Evolutionary conservation across 2,329 filamentous ascomycete genomes (phyloP).

Genomic region (Paracoccidioides lutzii): DNA sequence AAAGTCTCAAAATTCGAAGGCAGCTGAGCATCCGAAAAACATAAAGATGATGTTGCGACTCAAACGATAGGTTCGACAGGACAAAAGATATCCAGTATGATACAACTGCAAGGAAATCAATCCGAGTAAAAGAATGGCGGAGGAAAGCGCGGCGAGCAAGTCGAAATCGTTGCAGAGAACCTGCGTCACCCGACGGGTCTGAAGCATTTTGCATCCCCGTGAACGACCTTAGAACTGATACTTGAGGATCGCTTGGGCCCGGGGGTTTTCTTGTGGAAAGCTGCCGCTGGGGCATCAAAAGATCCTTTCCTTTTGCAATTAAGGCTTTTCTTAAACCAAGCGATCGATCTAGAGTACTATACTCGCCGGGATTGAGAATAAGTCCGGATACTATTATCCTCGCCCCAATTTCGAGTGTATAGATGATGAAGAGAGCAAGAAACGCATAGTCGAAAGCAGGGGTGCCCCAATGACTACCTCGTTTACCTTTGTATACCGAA

Average conservation of each 20-base stretch:
- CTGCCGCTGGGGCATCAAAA: slow-evolving; percentile 72
- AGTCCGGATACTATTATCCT: slow-evolving; percentile 89
- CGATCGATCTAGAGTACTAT: slow-evolving; percentile 75
- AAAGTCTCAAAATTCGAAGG: slow-evolving; percentile 77
- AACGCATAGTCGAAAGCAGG: slow-evolving; percentile 62
- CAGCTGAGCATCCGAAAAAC: slow-evolving; percentile 96
- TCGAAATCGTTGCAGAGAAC: slow-evolving; percentile 70
- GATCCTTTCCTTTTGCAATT: slow-evolving; percentile 58
- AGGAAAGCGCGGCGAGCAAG: slow-evolving; percentile 85
- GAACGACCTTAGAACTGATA: slow-evolving; percentile 60
- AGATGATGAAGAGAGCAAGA: slow-evolving; percentile 71
- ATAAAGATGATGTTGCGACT: slow-evolving; percentile 60
- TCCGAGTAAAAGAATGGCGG: slow-evolving; percentile 85
- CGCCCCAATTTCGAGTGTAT: slow-evolving; percentile 71
- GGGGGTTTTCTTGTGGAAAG: slow-evolving; percentile 44
- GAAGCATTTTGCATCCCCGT: slow-evolving; percentile 56
- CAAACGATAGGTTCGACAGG: slow-evolving; percentile 56
- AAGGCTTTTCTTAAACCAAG: slow-evolving; percentile 62
- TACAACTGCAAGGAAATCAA: slow-evolving; percentile 90
- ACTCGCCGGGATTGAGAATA: slow-evolving; percentile 77
- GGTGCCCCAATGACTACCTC: slow-evolving; percentile 49
- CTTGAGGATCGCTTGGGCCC: slow-evolving; percentile 25
- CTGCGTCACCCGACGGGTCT: slow-evolving; percentile 45
- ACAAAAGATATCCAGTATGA: slow-evolving; percentile 87
- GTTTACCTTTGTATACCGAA: slow-evolving; percentile 52